phyloP scores from a whole-genome alignment of 306 rosid genomes.

The peach (Prunus persica) region Prunus_persica_NCBIv2 NC_034009.1:35112001-35112500 shows the following conservation, averaged over 20 bases:
- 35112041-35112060: background rate
- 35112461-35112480: constrained; percentile 32
- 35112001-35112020: constrained; percentile 5
- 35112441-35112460: constrained; percentile 89
- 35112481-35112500: constrained; percentile 11
- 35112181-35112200: background rate
- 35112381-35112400: constrained; percentile 66
- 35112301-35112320: background rate
- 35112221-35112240: background rate
- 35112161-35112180: background rate
- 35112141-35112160: background rate
- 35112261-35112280: background rate
- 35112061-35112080: background rate
- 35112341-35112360: constrained; percentile 14
- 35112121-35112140: background rate
- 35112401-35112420: constrained; percentile 95
- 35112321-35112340: background rate
- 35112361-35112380: constrained; percentile 37
- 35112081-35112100: background rate
- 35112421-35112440: constrained; percentile 97
- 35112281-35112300: background rate
- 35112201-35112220: background rate
- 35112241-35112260: background rate
- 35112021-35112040: background rate
- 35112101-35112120: background rate